Evolutionary conservation across 371 early-diverging fungal genomes (phyloP).

Genomic region (Saksenaea oblongispora): DNA sequence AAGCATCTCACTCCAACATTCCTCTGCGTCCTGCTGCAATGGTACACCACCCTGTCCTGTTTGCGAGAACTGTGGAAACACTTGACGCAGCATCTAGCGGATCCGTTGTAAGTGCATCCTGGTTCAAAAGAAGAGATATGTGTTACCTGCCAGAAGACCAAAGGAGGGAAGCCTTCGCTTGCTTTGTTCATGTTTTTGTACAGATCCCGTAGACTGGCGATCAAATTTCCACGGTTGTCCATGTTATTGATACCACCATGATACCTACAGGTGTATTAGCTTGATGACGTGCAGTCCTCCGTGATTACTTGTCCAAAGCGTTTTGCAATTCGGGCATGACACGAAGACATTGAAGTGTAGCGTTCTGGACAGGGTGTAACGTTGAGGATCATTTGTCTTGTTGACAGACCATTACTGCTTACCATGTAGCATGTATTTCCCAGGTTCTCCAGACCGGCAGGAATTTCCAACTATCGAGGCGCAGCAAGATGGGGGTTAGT

Average conservation of each 20-base stretch:
- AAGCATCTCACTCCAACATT: slow-evolving; percentile 88
- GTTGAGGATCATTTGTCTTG: background rate
- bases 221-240: slow-evolving; percentile 62
- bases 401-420: too few relatives aligned
- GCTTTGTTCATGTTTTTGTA: slow-evolving; percentile 71
- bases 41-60: slow-evolving; percentile 68
- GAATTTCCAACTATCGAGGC: slow-evolving; percentile 69
- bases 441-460: slow-evolving; percentile 88
- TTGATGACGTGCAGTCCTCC: too few relatives aligned
- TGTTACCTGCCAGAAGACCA: slow-evolving; percentile 75
- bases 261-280: too few relatives aligned
- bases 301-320: slow-evolving; percentile 61
- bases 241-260: slow-evolving; percentile 34
- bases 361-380: slow-evolving; percentile 58
- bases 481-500: background rate
- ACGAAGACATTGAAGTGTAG: slow-evolving; percentile 94
- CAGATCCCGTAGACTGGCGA: slow-evolving; percentile 72
- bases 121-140: too few relatives aligned
- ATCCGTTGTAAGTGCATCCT: too few relatives aligned
- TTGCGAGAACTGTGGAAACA: slow-evolving; percentile 88
- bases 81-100: slow-evolving; percentile 72
- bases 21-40: slow-evolving; percentile 98
- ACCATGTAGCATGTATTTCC: slow-evolving; percentile 99
- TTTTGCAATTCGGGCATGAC: slow-evolving; percentile 83
- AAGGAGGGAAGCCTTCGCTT: slow-evolving; percentile 76